Conservation (phyloP, 345 rosid species). For the Angophora floribunda region DNA sequence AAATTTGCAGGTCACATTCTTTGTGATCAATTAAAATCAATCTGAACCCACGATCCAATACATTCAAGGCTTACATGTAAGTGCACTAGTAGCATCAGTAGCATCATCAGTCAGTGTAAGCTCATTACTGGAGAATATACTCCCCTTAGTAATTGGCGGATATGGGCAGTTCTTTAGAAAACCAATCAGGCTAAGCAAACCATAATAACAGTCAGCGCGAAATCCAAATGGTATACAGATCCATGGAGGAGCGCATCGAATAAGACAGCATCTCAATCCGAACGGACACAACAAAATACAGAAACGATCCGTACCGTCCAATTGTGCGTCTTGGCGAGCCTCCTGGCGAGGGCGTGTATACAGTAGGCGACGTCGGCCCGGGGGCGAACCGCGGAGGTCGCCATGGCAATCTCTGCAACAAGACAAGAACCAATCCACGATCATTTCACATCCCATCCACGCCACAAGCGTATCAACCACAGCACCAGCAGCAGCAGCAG, state of each 20-base stretch:
- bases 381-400: conserved; percentile 70
- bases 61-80: not conserved
- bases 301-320: conserved; percentile 53
- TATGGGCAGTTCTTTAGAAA: not conserved
- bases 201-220: not conserved
- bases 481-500: not conserved
- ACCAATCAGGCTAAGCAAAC: not conserved
- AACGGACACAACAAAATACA: not conserved
- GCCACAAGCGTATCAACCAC: not conserved
- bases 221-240: not conserved
- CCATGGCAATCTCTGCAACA: conserved; percentile 56
- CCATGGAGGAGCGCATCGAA: not conserved
- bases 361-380: conserved; percentile 93
- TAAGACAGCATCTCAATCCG: not conserved
- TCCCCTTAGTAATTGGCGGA: not conserved
- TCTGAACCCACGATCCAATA: not conserved
- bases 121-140: not conserved
- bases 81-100: not conserved
- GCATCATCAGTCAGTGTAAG: not conserved
- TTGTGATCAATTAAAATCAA: not conserved
- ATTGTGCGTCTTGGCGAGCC: conserved; percentile 76
- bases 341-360: conserved; percentile 72
- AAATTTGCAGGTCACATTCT: not conserved
- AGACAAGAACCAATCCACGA: not conserved
- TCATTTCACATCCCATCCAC: not conserved